Base-by-base conservation (phyloP, 805 yeast genomes). In the Monosporozyma yasuniensis region DNA sequence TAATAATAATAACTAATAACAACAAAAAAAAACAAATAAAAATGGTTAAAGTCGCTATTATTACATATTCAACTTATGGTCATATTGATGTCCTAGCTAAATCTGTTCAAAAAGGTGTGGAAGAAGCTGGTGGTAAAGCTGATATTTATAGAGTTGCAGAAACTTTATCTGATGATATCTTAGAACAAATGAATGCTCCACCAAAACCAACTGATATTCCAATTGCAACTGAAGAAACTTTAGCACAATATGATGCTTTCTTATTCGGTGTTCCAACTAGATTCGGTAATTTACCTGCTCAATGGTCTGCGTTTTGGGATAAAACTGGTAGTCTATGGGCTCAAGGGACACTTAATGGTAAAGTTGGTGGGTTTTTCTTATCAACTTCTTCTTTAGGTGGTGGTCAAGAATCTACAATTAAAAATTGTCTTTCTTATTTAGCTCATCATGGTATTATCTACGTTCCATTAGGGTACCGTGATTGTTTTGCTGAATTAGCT, bases 321-420 rank as follows among this genome's bases (percentile, higher is more conserved):
- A 68, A 74, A 38, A 85, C 93, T 39, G 95, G 93, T 52, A 80
- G 80, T n/a, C 68, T 84, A 53, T 87, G 95, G 95, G 84, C 84
- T 51, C 50, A 65, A 42, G 91, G 91, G 56, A 77, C 79, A 23
- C 73, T 84, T 50, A 63, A 72, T 58, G 93, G 91, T 58, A 87
- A 87, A 71, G 79, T 80, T 50, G 88, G 82, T n/a, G 90, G 89
- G 55, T 61, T 83, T 47, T 86, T 86, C 62, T 78, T 80, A 43
- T 74, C 84, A 46, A 83, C 91, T 6, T 87, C 86, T 50, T 71
- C 83, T 34, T 78, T 76, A 54, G 88, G 88, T 54, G 88, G 89
- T 59, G 95, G 95, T 53, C 89, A 83, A 68, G 95, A 87, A 69
- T 68, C 72, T 46, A 86, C 95, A n/a, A 73, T 75, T n/a, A 74